phyloP scores from a whole-genome alignment of 2,329 filamentous ascomycete species.

The Aspergillus phoenicis region DNA sequence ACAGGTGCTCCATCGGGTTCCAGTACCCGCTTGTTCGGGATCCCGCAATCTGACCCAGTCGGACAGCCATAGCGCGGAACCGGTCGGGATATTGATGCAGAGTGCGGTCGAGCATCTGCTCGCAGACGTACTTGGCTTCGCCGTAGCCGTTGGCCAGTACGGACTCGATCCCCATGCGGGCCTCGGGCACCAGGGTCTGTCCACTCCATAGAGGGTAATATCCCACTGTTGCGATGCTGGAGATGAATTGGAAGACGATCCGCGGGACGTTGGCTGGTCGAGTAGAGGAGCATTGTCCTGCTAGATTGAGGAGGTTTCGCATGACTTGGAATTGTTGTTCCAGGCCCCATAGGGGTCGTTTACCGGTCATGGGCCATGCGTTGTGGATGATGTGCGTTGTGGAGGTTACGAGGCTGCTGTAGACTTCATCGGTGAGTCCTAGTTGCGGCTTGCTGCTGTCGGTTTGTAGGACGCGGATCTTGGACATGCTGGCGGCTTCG shows the following conservation, averaged over 20 bases:
- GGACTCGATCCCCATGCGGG: constrained; percentile 42
- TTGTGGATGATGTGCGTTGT: constrained; percentile 51
- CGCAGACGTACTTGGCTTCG: constrained; percentile 56
- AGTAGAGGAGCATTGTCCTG: not conserved
- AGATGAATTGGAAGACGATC: constrained; percentile 45
- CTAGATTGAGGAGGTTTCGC: constrained; percentile 50
- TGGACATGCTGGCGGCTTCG: constrained; percentile 24
- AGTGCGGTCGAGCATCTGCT: constrained; percentile 54
- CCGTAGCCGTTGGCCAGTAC: constrained; percentile 53
- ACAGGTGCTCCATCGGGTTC: constrained; percentile 57
- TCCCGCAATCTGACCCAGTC: constrained; percentile 58
- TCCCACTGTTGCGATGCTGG: constrained; percentile 46
- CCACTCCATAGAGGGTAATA: constrained; percentile 23
- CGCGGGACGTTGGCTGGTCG: not conserved
- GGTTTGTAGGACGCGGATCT: constrained; percentile 51
- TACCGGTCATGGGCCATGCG: constrained; percentile 33
- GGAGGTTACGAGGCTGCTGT: constrained; percentile 38
- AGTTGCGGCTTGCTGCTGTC: constrained; percentile 54
- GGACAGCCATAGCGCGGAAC: constrained; percentile 50
- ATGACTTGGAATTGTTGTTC: constrained; percentile 46
- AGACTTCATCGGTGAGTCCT: constrained; percentile 48
- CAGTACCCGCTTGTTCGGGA: constrained; percentile 54
- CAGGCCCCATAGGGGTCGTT: constrained; percentile 20
- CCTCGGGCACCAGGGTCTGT: constrained; percentile 47
- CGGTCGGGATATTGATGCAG: constrained; percentile 44